A percentile compares a stretch with the other conserved stretches of the same genome.
Evolutionary conservation across 345 rosid species (phyloP).

Genomic region (Mercurialis annua): DNA sequence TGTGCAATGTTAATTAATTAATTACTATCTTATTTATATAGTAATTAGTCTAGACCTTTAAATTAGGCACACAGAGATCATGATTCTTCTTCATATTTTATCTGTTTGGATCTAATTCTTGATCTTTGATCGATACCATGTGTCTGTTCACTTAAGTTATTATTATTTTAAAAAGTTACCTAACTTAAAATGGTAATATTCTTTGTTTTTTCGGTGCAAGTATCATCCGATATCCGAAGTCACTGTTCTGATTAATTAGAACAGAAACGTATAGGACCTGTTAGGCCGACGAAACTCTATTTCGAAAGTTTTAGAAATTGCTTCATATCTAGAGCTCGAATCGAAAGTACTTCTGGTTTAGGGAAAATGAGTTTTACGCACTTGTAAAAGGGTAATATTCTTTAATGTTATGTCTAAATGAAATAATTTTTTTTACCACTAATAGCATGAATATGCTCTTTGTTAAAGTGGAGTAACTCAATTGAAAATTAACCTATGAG

Average conservation of each 20-base stretch:
- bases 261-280: too few relatives aligned
- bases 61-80: conserved; percentile 10
- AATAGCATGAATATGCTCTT: neutral
- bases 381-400: too few relatives aligned
- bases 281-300: too few relatives aligned
- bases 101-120: conserved; percentile 31
- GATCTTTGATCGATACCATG: neutral
- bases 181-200: conserved; percentile 14
- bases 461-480: conserved; percentile 8
- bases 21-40: neutral
- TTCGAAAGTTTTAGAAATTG: too few relatives aligned
- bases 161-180: neutral
- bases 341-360: too few relatives aligned
- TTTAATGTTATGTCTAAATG: too few relatives aligned
- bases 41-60: neutral
- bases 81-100: conserved; percentile 26
- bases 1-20: neutral
- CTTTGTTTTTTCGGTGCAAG: too few relatives aligned
- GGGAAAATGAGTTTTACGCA: too few relatives aligned
- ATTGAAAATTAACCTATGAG: neutral
- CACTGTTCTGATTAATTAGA: too few relatives aligned
- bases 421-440: too few relatives aligned
- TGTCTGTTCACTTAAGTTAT: conserved; percentile 3
- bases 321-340: too few relatives aligned
- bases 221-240: too few relatives aligned